phyloP scores from a whole-genome alignment of 2,329 filamentous ascomycete genomes.

The Chrysoporthe deuterocubensis region DNA sequence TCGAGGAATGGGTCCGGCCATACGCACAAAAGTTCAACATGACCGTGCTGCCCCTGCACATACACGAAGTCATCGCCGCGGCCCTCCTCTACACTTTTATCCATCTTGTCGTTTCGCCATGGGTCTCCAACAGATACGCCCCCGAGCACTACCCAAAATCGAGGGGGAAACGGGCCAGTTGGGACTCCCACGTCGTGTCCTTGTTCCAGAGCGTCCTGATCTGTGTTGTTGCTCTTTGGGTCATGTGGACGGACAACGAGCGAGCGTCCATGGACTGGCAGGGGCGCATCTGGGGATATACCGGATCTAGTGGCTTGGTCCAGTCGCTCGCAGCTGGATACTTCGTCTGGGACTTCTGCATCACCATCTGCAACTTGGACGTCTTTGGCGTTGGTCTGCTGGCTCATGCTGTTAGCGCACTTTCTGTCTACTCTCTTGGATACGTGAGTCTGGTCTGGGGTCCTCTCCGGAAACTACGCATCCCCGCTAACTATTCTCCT shows the following conservation, averaged over 20 bases:
- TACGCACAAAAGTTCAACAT: conserved; percentile 65
- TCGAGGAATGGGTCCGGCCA: conserved; percentile 62
- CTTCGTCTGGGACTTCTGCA: conserved; percentile 80
- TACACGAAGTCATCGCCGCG: conserved; percentile 74
- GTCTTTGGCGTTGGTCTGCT: conserved; percentile 79
- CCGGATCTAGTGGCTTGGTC: conserved; percentile 70
- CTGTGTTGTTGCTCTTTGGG: conserved; percentile 73
- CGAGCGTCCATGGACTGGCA: conserved; percentile 67
- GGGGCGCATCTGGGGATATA: conserved; percentile 78
- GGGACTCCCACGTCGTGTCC: conserved; percentile 87
- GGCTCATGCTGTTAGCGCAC: conserved; percentile 75
- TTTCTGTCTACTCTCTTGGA: conserved; percentile 75
- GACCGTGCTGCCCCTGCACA: conserved; percentile 71
- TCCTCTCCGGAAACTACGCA: neutral
- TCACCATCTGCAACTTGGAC: conserved; percentile 69
- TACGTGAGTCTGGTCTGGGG: conserved; percentile 63
- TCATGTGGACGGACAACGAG: conserved; percentile 71
- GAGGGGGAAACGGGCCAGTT: conserved; percentile 71
- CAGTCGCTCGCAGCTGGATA: conserved; percentile 80
- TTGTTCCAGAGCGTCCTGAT: conserved; percentile 77
- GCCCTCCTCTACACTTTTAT: conserved; percentile 71
- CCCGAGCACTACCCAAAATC: conserved; percentile 68
- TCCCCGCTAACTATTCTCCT: neutral
- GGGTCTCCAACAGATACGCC: conserved; percentile 65
- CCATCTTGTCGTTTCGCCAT: conserved; percentile 68